Percentiles rank a stretch among this genome's conserved stretches.
These are phyloP conservation scores for Fragilariopsis cylindrus DNA, from an alignment of 108 stramenopile species.

Conservation along the genomic window DNA sequence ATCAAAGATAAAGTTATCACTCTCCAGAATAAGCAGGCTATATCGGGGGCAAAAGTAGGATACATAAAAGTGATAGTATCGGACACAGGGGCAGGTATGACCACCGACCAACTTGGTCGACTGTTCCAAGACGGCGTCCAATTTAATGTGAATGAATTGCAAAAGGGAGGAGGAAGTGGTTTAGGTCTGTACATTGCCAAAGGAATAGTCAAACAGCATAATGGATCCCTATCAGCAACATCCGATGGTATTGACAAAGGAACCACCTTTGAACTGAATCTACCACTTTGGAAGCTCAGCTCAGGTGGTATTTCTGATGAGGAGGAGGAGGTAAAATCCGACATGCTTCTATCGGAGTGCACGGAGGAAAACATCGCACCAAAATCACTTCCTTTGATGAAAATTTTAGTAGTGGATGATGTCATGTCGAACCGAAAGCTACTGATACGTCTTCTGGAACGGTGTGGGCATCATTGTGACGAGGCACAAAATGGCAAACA, in stretches of 20 bases:
- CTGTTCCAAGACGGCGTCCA: slow-evolving; percentile 67
- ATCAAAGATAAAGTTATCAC: no score
- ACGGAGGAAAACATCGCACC: neutral
- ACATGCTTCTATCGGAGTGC: neutral
- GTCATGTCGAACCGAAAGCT: slow-evolving; percentile 42
- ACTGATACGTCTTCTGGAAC: slow-evolving; percentile 37
- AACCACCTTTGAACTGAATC: slow-evolving; percentile 44
- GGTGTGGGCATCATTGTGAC: slow-evolving; percentile 33
- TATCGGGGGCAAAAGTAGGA: slow-evolving; percentile 11
- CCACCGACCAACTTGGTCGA: slow-evolving; percentile 32
- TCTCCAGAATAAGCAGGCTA: neutral
- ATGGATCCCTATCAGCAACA: slow-evolving; percentile 37
- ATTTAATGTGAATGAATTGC: slow-evolving; percentile 64
- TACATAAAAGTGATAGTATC: slow-evolving; percentile 36
- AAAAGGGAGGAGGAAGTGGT: slow-evolving; percentile 66
- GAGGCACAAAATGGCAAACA: slow-evolving; percentile 42
- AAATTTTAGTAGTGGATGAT: slow-evolving; percentile 42
- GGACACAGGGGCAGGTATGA: slow-evolving; percentile 67
- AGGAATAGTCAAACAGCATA: slow-evolving; percentile 62
- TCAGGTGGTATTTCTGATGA: slow-evolving; percentile 1
- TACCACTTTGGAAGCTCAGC: slow-evolving; percentile 44
- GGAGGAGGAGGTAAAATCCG: neutral
- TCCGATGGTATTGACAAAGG: slow-evolving; percentile 56
- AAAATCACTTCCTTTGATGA: neutral
- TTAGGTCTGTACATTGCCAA: slow-evolving; percentile 68